Evolutionary conservation across 2,329 filamentous ascomycete genomes (phyloP), one percentile per base, ranked within the genome.

Genomic region (Cryphonectria nitschkei): DNA sequence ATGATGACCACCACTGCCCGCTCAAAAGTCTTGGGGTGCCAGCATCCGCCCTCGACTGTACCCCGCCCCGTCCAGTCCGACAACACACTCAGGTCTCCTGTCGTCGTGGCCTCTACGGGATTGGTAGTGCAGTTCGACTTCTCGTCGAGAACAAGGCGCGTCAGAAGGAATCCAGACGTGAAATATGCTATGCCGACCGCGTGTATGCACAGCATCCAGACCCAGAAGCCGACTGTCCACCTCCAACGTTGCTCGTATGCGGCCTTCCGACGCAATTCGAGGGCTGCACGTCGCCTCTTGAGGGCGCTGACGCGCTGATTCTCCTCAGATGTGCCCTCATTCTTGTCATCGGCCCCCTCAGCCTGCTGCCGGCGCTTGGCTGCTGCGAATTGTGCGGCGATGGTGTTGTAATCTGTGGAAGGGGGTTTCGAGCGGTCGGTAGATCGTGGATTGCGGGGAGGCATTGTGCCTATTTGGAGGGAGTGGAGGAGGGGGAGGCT

Each of bases 21-120:
- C 73, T 97, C 89, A 79, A 98, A 99, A 1, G 90, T 93, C 83
- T 94, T 97, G 46, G 94, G 93, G 79, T 98, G 94, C 96, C 96
- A 99, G 86, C 96, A 99, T 74, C 96, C 96, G 70, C 86, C 84
- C 32, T 88, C 82, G 2, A 83, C 80, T 22, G 82, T 85, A 11
- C 83, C 80, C 61, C 78, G 79, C 13, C 81, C 81, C 50, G 78
- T 74, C 83, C 83, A 84, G 58, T 82, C 75, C 19, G 80, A 76
- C 68, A 85, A 79, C 69, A 81, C 82, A 54, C 88, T 85, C 22
- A 71, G 16, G 34, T 64, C 69, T 2, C 50, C 63, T 1, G 69
- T 62, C 71, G 91, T 88, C 58, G 43, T 76, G 69, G 79, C 82
- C 46, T 88, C 85, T 71, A 92, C 88, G n/a, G 69, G 69, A n/a